phyloP scores from a whole-genome alignment of 75 land plant species.

The Chamaecyparis obtusa region DNA sequence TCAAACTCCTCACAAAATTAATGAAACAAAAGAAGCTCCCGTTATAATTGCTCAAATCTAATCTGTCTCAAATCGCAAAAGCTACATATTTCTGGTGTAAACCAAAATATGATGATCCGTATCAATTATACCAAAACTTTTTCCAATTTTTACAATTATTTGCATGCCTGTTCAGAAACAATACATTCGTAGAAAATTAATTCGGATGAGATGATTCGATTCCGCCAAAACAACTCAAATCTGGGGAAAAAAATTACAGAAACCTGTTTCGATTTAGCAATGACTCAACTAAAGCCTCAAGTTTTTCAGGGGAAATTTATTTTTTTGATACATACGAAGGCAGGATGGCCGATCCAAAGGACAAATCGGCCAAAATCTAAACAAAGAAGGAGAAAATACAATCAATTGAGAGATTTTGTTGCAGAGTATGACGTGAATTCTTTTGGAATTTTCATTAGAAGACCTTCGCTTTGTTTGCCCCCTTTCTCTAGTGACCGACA shows the following conservation, averaged over 20 bases:
- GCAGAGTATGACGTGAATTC: not conserved
- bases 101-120: not conserved
- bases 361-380: too few relatives aligned
- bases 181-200: too few relatives aligned
- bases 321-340: too few relatives aligned
- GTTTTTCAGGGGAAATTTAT: not conserved
- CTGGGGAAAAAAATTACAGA: too few relatives aligned
- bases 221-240: not conserved
- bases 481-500: not conserved
- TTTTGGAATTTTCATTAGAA: not conserved
- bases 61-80: not conserved
- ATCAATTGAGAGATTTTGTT: too few relatives aligned
- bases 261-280: too few relatives aligned
- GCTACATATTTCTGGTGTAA: not conserved
- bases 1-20: not conserved
- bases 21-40: not conserved
- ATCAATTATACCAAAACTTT: not conserved
- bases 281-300: not conserved
- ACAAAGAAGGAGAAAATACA: too few relatives aligned
- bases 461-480: not conserved
- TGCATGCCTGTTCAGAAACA: not conserved
- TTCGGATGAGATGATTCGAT: not conserved
- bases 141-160: not conserved
- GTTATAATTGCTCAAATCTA: not conserved
- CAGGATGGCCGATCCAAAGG: too few relatives aligned